These are phyloP conservation scores for Exserohilum rostratum DNA, from an alignment of 2,329 filamentous ascomycete genomes.

Conservation along the genomic window DNA sequence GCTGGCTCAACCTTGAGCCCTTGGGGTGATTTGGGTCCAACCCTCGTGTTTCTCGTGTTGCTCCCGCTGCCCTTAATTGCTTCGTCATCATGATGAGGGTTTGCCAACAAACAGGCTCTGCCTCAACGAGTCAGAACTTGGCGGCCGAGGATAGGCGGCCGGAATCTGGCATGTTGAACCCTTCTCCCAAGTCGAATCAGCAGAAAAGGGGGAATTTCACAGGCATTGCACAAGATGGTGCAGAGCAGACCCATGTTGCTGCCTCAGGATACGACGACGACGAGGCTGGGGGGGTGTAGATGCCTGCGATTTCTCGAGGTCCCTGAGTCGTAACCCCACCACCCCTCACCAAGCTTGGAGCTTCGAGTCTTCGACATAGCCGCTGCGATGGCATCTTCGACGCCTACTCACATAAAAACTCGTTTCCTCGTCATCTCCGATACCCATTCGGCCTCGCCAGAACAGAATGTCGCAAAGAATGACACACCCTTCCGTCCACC, in stretches of 20 bases:
- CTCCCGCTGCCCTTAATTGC: not conserved
- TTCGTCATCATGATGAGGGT: not conserved
- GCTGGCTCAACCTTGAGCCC: not conserved
- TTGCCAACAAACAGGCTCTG: too few relatives aligned
- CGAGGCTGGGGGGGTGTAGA: not conserved
- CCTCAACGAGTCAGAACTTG: too few relatives aligned
- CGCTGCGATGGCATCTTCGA: not conserved
- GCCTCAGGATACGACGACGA: not conserved
- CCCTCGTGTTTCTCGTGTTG: not conserved
- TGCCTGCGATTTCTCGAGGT: not conserved
- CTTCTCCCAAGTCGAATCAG: too few relatives aligned
- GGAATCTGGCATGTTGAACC: too few relatives aligned
- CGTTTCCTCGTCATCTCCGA: conserved; percentile 55
- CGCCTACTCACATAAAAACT: conserved; percentile 38
- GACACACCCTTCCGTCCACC: conserved; percentile 43
- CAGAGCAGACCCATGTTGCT: not conserved
- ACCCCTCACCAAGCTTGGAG: conserved; percentile 7
- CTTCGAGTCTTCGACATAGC: conserved; percentile 21
- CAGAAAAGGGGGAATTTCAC: too few relatives aligned
- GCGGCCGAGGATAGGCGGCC: too few relatives aligned
- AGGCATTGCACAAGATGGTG: too few relatives aligned
- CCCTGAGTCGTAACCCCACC: not conserved
- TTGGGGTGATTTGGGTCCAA: not conserved
- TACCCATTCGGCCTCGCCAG: conserved; percentile 43
- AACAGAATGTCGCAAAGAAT: conserved; percentile 12